These are phyloP conservation scores for Xylaria intraflava DNA, from an alignment of 495 filamentous ascomycete genomes.

Conservation along the genomic window DNA sequence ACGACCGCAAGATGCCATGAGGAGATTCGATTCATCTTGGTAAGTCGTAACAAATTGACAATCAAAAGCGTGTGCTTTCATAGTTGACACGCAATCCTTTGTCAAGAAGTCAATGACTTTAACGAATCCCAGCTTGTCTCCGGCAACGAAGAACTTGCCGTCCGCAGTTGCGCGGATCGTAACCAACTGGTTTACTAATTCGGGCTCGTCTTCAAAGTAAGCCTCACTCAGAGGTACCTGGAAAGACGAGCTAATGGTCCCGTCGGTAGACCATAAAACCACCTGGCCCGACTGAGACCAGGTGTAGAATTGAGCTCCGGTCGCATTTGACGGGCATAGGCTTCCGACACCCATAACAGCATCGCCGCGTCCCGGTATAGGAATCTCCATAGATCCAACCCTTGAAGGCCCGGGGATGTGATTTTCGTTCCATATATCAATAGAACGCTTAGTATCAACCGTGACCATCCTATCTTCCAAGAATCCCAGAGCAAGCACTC, in stretches of 20 bases:
- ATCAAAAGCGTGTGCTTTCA: constrained; percentile 81
- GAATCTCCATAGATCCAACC: constrained; percentile 30
- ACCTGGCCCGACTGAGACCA: constrained; percentile 76
- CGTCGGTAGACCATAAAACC: constrained; percentile 72
- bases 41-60: constrained; percentile 73
- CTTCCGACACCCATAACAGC: constrained; percentile 68
- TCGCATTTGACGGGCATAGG: constrained; percentile 48
- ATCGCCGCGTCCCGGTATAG: constrained; percentile 66
- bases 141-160: constrained; percentile 63
- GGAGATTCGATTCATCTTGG: constrained; percentile 43
- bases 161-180: constrained; percentile 55
- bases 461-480: constrained; percentile 64
- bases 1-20: constrained; percentile 75
- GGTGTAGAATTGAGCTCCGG: constrained; percentile 70
- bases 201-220: constrained; percentile 46
- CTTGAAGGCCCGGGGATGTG: constrained; percentile 25
- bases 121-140: constrained; percentile 79
- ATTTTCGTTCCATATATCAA: constrained; percentile 54
- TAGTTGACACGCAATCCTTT: constrained; percentile 51
- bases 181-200: constrained; percentile 67
- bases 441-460: constrained; percentile 64
- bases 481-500: constrained; percentile 60
- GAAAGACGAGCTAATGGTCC: constrained; percentile 57
- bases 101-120: constrained; percentile 47
- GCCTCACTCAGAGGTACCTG: constrained; percentile 63